Percentiles rank a stretch among this genome's conserved stretches.
phyloP scores from a whole-genome alignment of 768 basidiomycete genomes.

The Boletus patriciae region DNA sequence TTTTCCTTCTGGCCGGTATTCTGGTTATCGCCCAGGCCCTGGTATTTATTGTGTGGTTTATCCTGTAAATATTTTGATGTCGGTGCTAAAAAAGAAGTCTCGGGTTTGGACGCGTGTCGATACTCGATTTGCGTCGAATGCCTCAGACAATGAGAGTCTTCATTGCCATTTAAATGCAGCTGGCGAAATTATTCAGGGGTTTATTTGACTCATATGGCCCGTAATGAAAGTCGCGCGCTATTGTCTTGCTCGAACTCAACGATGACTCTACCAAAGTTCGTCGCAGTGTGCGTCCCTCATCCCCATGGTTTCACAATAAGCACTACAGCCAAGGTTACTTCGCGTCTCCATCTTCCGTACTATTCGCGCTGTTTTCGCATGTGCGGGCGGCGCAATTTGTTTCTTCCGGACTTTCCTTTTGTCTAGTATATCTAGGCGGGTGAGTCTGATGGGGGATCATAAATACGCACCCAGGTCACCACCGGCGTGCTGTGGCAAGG shows the following conservation, averaged over 20 bases:
- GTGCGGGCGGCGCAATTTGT: background rate
- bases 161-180: background rate
- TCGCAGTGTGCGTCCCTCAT: slow-evolving; percentile 12
- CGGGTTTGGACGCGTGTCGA: background rate
- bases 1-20: background rate
- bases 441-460: slow-evolving; percentile 13
- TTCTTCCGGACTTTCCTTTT: slow-evolving; percentile 18
- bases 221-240: slow-evolving; percentile 14
- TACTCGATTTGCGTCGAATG: background rate
- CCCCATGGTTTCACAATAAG: slow-evolving; percentile 35
- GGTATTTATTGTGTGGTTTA: background rate
- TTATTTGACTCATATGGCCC: slow-evolving; percentile 2
- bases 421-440: slow-evolving; percentile 11
- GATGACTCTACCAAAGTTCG: slow-evolving; percentile 2
- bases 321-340: slow-evolving; percentile 10
- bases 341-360: slow-evolving; percentile 25
- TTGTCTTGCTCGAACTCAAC: slow-evolving; percentile 24
- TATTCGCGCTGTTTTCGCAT: background rate
- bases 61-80: background rate
- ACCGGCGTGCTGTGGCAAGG: slow-evolving; percentile 5
- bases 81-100: no score
- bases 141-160: background rate
- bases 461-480: slow-evolving; percentile 19
- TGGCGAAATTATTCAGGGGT: slow-evolving; percentile 10
- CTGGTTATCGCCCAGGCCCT: background rate